phyloP scores from a whole-genome alignment of 1,284 basidiomycete genomes.

The Cronartium ribicola region DNA sequence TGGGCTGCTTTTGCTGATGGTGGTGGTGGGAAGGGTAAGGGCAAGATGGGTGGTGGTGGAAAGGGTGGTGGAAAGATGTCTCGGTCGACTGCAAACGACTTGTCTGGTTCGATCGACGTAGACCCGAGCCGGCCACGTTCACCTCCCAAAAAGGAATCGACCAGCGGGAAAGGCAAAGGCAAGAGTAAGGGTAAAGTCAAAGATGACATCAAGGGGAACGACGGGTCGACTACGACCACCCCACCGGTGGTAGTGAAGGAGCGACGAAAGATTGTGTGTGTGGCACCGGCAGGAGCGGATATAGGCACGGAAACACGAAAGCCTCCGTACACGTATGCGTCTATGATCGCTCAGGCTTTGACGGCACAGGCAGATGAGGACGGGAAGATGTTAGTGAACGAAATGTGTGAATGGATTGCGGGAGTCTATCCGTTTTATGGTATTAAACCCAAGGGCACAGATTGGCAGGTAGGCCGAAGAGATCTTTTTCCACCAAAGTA shows the following conservation, averaged over 20 bases:
- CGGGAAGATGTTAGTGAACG: conserved; percentile 34
- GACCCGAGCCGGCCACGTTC: not conserved
- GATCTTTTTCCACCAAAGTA: not conserved
- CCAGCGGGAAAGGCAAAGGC: conserved; percentile 6
- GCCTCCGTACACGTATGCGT: conserved; percentile 38
- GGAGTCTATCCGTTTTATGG: conserved; percentile 39
- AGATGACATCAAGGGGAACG: not conserved
- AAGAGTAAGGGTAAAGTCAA: conserved; percentile 13
- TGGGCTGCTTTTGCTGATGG: not conserved
- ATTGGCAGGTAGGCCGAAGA: conserved; percentile 29
- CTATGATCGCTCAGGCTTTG: conserved; percentile 34
- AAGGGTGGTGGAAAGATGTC: not conserved
- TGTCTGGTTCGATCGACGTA: not conserved
- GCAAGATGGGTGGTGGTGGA: not conserved
- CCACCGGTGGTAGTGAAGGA: conserved; percentile 15
- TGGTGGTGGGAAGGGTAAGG: not conserved
- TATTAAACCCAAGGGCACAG: conserved; percentile 24
- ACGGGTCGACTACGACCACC: not conserved
- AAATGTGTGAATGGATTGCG: conserved; percentile 42
- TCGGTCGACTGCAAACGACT: not conserved
- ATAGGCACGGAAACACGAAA: conserved; percentile 31
- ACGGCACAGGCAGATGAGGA: conserved; percentile 35
- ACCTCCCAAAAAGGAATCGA: conserved; percentile 1
- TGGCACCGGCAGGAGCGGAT: conserved; percentile 28
- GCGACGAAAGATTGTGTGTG: conserved; percentile 16